phyloP scores from a whole-genome alignment of 1,284 basidiomycete species.

The Cryptococcus hybrid region DNA sequence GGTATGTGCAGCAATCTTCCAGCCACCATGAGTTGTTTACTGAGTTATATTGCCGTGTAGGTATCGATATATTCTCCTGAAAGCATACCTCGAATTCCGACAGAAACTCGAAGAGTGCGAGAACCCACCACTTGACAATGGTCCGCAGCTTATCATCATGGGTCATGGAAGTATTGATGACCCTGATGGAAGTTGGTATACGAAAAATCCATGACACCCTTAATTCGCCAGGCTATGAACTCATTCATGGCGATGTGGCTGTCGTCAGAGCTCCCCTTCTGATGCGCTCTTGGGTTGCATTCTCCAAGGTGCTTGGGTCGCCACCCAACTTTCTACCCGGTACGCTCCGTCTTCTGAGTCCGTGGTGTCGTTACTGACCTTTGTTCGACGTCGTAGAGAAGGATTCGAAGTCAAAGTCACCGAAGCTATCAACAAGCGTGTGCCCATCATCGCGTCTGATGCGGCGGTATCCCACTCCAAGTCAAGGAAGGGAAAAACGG shows the following conservation, averaged over 20 bases:
- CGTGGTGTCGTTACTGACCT: conserved; percentile 51
- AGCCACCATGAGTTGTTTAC: not conserved
- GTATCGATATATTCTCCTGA: conserved; percentile 50
- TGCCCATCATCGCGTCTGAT: conserved; percentile 72
- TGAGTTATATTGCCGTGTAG: conserved; percentile 9
- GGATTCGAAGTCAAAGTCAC: conserved; percentile 92
- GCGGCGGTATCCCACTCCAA: conserved; percentile 85
- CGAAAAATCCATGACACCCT: conserved; percentile 21
- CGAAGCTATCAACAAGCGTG: conserved; percentile 79
- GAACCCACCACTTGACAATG: conserved; percentile 53
- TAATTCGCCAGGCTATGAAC: conserved; percentile 26
- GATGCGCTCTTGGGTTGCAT: conserved; percentile 44
- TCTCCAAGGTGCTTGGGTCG: conserved; percentile 46
- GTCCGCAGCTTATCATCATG: conserved; percentile 77
- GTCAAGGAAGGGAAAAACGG: conserved; percentile 78
- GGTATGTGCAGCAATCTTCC: conserved; percentile 53
- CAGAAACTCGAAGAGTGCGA: conserved; percentile 55
- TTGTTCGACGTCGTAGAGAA: conserved; percentile 57
- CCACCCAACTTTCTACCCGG: conserved; percentile 38
- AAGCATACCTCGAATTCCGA: conserved; percentile 76
- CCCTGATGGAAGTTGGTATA: conserved; percentile 64
- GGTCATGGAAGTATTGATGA: conserved; percentile 77
- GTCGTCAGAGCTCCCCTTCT: conserved; percentile 39
- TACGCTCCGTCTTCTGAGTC: conserved; percentile 2
- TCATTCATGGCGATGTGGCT: conserved; percentile 36